Base-by-base conservation (phyloP, 768 basidiomycete species). In the Mycena indigotica region DNA sequence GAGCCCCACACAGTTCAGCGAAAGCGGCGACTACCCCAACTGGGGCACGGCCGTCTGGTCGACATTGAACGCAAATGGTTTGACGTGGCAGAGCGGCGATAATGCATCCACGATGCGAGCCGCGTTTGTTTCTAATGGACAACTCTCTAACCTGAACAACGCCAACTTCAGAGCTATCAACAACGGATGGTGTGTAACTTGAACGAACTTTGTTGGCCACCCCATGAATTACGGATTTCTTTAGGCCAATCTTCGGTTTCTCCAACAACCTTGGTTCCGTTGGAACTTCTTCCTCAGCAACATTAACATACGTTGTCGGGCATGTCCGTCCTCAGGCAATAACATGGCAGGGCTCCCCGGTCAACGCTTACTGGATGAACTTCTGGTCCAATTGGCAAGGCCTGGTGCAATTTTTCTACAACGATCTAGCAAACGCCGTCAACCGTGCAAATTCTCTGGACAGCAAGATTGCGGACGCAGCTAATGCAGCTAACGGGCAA, bases 61-160 rank as follows among this genome's bases (percentile, higher is more conserved):
- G n/a, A n/a, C n/a, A n/a, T n/a, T n/a, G n/a, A n/a, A n/a, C n/a
- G n/a, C n/a, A n/a, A n/a, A n/a, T n/a, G n/a, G n/a, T n/a, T n/a
- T n/a, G n/a, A n/a, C n/a, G n/a, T n/a, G n/a, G n/a, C n/a, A n/a
- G n/a, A n/a, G n/a, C n/a, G 75, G 72, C 16, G 77, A 77, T 13
- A 64, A 72, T 30, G 77, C 77, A 45, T 58, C 62, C 21, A 67
- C 74, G 45, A 73, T 77, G 19, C 77, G 75, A 55, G 67, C 70
- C 10, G 71, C 73, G 50, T 79, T 75, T 63, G 75, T 76, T 63
- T 72, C 68, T 55, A 64, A 71, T 44, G 74, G 75, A n/a, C 49
- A 60, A 28, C n/a, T n/a, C n/a, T n/a, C n/a, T n/a, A n/a, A n/a
- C n/a, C n/a, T n/a, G n/a, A n/a, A n/a, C n/a, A n/a, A n/a, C n/a